phyloP scores from a whole-genome alignment of 768 basidiomycete species.

The Rhizopogon roseolus region DNA sequence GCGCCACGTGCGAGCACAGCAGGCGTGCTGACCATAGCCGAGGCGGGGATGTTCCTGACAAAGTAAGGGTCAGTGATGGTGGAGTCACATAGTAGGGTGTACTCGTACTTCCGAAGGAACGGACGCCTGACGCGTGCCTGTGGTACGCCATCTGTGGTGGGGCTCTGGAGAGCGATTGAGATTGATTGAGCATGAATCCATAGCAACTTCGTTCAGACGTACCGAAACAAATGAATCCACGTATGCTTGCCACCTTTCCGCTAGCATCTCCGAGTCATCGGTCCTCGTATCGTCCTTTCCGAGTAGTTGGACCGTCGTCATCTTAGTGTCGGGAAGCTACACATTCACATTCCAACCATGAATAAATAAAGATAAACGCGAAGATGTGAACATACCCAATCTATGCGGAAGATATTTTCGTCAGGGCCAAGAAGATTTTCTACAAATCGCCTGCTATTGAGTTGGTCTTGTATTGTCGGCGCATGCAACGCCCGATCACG shows the following conservation, averaged over 20 bases:
- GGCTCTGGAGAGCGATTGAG: conserved; percentile 36
- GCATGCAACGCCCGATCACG: conserved; percentile 54
- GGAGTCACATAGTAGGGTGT: background rate
- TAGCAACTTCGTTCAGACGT: conserved; percentile 14
- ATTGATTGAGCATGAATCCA: background rate
- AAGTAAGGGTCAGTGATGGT: conserved; percentile 14
- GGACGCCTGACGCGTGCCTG: conserved; percentile 45
- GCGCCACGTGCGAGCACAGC: conserved; percentile 50
- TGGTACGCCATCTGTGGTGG: conserved; percentile 51
- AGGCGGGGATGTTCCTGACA: conserved; percentile 17
- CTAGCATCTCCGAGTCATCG: conserved; percentile 73
- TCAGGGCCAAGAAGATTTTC: conserved; percentile 72
- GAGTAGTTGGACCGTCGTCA: conserved; percentile 68
- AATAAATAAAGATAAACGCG: no score
- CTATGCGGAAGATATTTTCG: conserved; percentile 74
- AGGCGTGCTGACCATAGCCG: conserved; percentile 26
- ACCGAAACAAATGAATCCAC: conserved; percentile 74
- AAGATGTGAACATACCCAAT: conserved; percentile 53
- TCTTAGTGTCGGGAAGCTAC: conserved; percentile 62
- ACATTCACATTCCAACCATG: no score
- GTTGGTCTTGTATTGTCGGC: conserved; percentile 69
- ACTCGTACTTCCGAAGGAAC: conserved; percentile 60
- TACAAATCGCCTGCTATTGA: conserved; percentile 58
- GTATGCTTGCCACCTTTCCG: conserved; percentile 76
- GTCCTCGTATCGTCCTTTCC: conserved; percentile 75